Evolutionary conservation across 768 basidiomycete species (phyloP).

Genomic region (Tylopilus subfusipes): DNA sequence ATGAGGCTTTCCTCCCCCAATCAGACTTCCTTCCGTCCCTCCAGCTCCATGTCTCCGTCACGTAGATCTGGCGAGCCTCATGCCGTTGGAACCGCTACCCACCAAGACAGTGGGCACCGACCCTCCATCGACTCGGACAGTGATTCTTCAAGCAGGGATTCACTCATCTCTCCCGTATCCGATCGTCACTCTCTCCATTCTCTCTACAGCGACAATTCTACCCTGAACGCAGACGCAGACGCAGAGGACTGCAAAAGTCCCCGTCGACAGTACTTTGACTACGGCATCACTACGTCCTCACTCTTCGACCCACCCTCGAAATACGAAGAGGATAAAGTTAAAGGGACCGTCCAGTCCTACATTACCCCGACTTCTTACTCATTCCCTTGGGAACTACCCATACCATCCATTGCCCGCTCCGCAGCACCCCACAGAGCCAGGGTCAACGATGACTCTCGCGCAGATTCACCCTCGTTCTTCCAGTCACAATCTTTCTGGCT

Average conservation of each 20-base stretch:
- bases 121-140: slow-evolving; percentile 13
- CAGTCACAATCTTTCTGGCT: slow-evolving; percentile 57
- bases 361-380: slow-evolving; percentile 8
- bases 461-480: slow-evolving; percentile 20
- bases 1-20: not conserved
- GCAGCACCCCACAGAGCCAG: not conserved
- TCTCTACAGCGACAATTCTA: slow-evolving; percentile 8
- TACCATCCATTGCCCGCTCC: slow-evolving; percentile 11
- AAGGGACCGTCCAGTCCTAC: not conserved
- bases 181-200: not conserved
- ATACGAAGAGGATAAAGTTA: not conserved
- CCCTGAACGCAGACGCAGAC: not conserved
- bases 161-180: not conserved
- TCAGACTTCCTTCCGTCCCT: not conserved
- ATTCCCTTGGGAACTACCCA: slow-evolving; percentile 20
- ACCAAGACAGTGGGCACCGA: not conserved
- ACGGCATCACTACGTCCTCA: slow-evolving; percentile 9
- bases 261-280: slow-evolving; percentile 24
- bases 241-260: slow-evolving; percentile 17
- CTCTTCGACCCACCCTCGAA: slow-evolving; percentile 3
- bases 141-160: slow-evolving; percentile 9
- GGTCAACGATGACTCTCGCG: not conserved
- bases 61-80: not conserved
- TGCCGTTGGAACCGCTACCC: not conserved
- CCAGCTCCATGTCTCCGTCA: not conserved